Evolutionary conservation across 1,139 yeast species (phyloP).

Genomic region (Arxiozyma telluris): DNA sequence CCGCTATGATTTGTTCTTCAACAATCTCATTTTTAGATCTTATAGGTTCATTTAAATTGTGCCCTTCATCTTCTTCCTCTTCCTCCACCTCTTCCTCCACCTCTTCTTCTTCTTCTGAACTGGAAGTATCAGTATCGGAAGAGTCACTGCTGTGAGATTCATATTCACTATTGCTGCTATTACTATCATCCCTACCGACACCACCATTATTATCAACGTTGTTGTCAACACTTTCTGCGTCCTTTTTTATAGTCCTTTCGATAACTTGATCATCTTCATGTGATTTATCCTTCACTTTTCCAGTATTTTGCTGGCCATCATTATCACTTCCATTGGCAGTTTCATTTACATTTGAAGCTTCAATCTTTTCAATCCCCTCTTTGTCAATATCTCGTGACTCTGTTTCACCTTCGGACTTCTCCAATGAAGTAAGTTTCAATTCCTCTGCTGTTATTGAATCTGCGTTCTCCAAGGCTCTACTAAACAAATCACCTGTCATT

Average conservation of each 20-base stretch:
- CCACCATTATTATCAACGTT: background rate
- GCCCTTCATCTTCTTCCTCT: conserved; percentile 26
- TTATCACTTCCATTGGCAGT: conserved; percentile 17
- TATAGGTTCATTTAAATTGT: conserved; percentile 50
- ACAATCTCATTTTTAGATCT: conserved; percentile 65
- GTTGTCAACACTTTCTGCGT: background rate
- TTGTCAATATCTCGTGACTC: background rate
- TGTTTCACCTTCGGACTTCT: background rate
- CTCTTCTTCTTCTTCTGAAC: background rate
- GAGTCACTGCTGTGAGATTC: background rate
- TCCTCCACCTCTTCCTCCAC: conserved; percentile 12
- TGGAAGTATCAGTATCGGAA: conserved; percentile 1
- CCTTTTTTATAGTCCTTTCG: conserved; percentile 7
- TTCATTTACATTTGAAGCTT: conserved; percentile 7
- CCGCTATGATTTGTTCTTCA: conserved; percentile 57
- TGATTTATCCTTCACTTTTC: background rate
- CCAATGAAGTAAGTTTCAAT: background rate
- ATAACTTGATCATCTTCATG: background rate
- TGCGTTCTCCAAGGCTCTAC: conserved; percentile 18
- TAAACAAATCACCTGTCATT: conserved; percentile 21
- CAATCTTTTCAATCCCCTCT: conserved; percentile 1
- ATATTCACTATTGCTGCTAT: background rate
- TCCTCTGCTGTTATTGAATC: conserved; percentile 5
- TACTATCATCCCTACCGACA: background rate
- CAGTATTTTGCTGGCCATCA: conserved; percentile 12